phyloP scores from a whole-genome alignment of 352 stramenopile genomes.

The Phytophthora idaei region DNA sequence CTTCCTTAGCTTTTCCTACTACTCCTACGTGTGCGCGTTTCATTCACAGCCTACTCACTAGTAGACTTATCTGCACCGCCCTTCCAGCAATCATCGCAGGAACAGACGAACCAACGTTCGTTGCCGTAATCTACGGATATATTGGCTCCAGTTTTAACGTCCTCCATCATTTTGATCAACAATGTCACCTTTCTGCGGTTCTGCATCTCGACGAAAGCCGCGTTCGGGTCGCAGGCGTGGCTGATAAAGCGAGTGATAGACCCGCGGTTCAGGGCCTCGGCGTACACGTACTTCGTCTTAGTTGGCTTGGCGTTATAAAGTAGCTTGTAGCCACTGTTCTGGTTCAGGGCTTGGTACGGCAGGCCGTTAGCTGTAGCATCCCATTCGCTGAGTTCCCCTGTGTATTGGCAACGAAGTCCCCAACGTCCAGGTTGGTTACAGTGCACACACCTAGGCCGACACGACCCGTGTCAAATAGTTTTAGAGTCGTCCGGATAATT shows the following conservation, averaged over 20 bases:
- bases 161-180: too few relatives aligned
- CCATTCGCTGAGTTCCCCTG: neutral
- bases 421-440: neutral
- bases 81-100: too few relatives aligned
- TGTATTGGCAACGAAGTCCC: neutral
- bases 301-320: neutral
- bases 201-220: too few relatives aligned
- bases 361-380: too few relatives aligned
- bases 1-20: too few relatives aligned
- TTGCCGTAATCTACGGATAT: too few relatives aligned
- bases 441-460: neutral
- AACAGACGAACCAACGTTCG: too few relatives aligned
- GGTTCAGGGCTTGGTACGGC: neutral
- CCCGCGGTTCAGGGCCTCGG: neutral
- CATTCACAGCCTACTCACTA: too few relatives aligned
- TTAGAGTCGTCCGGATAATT: neutral
- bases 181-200: too few relatives aligned
- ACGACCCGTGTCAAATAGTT: neutral
- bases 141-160: too few relatives aligned
- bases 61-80: too few relatives aligned
- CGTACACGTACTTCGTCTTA: neutral
- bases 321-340: neutral
- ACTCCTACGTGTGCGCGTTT: too few relatives aligned
- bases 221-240: neutral
- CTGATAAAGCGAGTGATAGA: neutral